These are phyloP conservation scores for Ilyonectria robusta DNA, from an alignment of 2,329 filamentous ascomycete species.

Conservation along the genomic window DNA sequence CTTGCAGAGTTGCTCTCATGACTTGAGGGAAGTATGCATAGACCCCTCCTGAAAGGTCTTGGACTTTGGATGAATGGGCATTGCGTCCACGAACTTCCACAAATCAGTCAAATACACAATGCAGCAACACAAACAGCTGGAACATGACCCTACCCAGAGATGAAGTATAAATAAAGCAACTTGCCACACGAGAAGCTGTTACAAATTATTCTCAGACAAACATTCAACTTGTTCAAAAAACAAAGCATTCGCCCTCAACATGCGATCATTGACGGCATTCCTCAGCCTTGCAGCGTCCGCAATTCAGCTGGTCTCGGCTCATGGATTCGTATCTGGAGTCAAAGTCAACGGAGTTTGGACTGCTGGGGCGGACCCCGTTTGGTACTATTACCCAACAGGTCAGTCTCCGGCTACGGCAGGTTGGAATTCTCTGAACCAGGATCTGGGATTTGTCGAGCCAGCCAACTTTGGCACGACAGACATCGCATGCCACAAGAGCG, in stretches of 20 bases:
- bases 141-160: background rate
- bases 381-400: slow-evolving; percentile 26
- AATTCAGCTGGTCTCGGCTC: slow-evolving; percentile 27
- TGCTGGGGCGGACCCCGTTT: slow-evolving; percentile 31
- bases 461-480: slow-evolving; percentile 54
- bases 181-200: background rate
- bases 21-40: background rate
- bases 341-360: slow-evolving; percentile 33
- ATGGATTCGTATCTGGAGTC: slow-evolving; percentile 34
- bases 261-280: slow-evolving; percentile 2
- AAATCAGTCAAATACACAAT: background rate
- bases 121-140: background rate
- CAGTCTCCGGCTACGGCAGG: slow-evolving; percentile 40
- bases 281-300: slow-evolving; percentile 26
- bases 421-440: slow-evolving; percentile 58
- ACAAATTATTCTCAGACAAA: background rate
- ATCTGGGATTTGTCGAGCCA: slow-evolving; percentile 64
- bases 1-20: background rate
- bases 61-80: background rate
- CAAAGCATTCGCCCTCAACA: background rate
- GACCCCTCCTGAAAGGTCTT: background rate
- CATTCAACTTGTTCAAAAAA: background rate
- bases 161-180: background rate
- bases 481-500: slow-evolving; percentile 62
- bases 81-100: background rate